Conservation (phyloP, 2,329 filamentous ascomycete species). For the Colletotrichum salicis region DNA sequence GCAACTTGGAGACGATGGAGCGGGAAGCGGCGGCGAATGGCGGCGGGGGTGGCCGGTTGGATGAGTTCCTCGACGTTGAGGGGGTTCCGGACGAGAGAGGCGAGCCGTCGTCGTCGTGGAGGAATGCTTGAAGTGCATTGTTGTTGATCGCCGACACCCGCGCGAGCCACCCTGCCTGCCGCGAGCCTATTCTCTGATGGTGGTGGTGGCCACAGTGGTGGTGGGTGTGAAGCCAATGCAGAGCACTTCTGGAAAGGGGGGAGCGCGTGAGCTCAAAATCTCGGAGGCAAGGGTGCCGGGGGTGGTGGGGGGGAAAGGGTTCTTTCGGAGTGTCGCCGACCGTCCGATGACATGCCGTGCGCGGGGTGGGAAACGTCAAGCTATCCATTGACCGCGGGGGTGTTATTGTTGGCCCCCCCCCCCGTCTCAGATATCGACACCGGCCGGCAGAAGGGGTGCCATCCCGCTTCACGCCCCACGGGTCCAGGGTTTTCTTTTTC, state of each 20-base stretch:
- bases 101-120: conserved; percentile 5
- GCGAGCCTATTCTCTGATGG: background rate
- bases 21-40: conserved; percentile 18
- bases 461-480: background rate
- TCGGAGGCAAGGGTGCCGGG: conserved; percentile 32
- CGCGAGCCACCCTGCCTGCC: background rate
- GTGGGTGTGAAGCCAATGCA: background rate
- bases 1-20: conserved; percentile 28
- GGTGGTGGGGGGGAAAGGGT: background rate
- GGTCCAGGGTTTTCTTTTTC: background rate
- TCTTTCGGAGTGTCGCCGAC: conserved; percentile 23
- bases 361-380: background rate
- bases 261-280: conserved; percentile 16
- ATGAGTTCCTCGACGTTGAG: conserved; percentile 24
- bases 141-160: background rate
- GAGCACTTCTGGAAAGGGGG: background rate
- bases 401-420: background rate
- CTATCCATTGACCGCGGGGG: background rate
- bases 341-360: conserved; percentile 23
- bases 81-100: conserved; percentile 9
- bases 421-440: background rate
- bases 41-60: background rate
- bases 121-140: conserved; percentile 14
- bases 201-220: background rate
- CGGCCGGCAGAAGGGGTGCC: background rate